Base-by-base conservation (phyloP, 768 basidiomycete species). In the Amanita rubescens region DNA sequence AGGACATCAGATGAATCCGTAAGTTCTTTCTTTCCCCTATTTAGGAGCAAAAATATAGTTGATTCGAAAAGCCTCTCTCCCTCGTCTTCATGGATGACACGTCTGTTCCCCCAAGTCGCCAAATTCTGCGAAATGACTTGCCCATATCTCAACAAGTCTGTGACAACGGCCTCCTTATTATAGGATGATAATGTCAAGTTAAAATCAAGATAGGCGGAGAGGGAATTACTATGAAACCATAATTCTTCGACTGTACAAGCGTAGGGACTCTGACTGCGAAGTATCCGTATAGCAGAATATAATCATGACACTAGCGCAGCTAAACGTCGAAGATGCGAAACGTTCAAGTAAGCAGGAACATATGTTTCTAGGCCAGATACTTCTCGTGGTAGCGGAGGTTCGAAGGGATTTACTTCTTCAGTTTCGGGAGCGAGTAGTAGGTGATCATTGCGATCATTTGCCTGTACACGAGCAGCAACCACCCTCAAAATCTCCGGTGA, bases 311-410 rank as follows among this genome's bases (percentile, higher is more conserved):
- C 90, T 60, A 93, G 74, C 60, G 90, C 88, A 57, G 91, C 91
- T 64, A 93, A 75, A 60, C 91, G 84, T 62, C 92, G 81, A 58
- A 94, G 77, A 71, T 93, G 90, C 32, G 90, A 86, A 54, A 94
- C 87, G 63, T 87, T 92, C 62, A 94, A 79, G 64, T 92, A 93
- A 60, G 91, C 87, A 35, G 92, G 92, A 24, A 94, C 90, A 63
- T 94, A 98, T 27, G 95, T 97, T 75, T 98, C 96, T 60, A 99
- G 73, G 19, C 93, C 95, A 1, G 89, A 89, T 39, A 98, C 94
- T 63, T 98, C 94, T 54, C 96, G 84, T 19, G 94, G 90, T 51
- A 94, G 77, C 1, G 96, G 94, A 43, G 94, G 75, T 66, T 98
- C 94, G 65, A 92, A 97, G 48, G 92, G 87, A 24, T 93, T 92